Evolutionary conservation across 805 yeast genomes (phyloP).

Genomic region (Candida tibetensis): DNA sequence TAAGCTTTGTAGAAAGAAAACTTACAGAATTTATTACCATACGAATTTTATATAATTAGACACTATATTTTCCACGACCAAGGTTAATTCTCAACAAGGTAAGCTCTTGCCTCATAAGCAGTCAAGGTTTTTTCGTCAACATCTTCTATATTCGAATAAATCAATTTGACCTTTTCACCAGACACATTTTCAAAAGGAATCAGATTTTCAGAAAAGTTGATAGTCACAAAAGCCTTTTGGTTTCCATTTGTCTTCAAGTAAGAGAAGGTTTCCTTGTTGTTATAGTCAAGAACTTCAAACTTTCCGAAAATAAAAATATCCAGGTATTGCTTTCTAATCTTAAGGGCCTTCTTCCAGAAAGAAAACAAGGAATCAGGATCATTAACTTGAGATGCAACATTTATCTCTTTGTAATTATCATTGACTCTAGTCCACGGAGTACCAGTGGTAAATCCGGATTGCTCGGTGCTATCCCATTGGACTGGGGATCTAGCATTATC

Average conservation of each 20-base stretch:
- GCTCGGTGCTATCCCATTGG: slow-evolving; percentile 46
- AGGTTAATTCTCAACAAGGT: slow-evolving; percentile 20
- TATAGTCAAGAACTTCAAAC: slow-evolving; percentile 43
- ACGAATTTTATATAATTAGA: too few species aligned
- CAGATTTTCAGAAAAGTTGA: slow-evolving; percentile 40
- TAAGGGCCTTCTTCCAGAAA: slow-evolving; percentile 46
- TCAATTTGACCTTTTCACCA: slow-evolving; percentile 27
- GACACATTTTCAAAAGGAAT: slow-evolving; percentile 28
- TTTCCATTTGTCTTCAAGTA: slow-evolving; percentile 36
- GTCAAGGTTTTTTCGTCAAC: slow-evolving; percentile 24
- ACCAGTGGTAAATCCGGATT: slow-evolving; percentile 49
- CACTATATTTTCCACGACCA: too few species aligned
- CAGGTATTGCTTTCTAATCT: slow-evolving; percentile 42
- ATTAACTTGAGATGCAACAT: slow-evolving; percentile 44
- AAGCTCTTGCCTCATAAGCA: slow-evolving; percentile 48
- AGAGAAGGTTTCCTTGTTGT: slow-evolving; percentile 40
- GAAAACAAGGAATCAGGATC: slow-evolving; percentile 46
- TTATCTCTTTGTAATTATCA: slow-evolving; percentile 48
- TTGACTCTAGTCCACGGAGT: slow-evolving; percentile 55
- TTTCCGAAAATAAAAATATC: slow-evolving; percentile 47
- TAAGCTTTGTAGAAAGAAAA: too few species aligned
- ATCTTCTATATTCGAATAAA: slow-evolving; percentile 30
- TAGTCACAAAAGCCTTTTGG: slow-evolving; percentile 33
- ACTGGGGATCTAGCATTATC: slow-evolving; percentile 58
- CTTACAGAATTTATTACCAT: too few species aligned